Evolutionary conservation across 228 moss, liverwort and hornwort species (phyloP).

Genomic region (Sphagnum magellanicum): DNA sequence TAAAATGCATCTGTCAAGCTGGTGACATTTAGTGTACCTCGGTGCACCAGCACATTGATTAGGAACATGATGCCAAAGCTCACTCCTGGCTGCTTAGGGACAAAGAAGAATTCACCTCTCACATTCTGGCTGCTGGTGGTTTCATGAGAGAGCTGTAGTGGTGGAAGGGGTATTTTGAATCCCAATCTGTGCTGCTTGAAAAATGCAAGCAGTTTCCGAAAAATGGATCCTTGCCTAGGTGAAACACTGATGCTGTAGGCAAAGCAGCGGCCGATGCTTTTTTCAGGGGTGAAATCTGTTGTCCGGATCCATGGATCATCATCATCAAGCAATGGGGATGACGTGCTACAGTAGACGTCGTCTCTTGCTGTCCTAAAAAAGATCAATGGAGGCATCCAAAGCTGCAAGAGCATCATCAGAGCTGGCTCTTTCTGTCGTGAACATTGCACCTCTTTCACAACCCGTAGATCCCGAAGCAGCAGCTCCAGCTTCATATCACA

Average conservation of each 20-base stretch:
- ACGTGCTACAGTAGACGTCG: constrained; percentile 40
- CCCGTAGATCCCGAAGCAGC: constrained; percentile 28
- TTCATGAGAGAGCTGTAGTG: constrained; percentile 11
- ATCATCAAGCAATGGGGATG: constrained; percentile 57
- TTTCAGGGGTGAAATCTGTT: constrained; percentile 48
- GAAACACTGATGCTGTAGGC: constrained; percentile 58
- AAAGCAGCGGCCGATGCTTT: constrained; percentile 66
- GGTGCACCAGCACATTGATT: constrained; percentile 68
- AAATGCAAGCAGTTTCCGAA: constrained; percentile 38
- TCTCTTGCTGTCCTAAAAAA: constrained; percentile 68
- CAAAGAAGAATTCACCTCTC: constrained; percentile 19
- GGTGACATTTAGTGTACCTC: constrained; percentile 42
- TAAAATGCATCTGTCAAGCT: constrained; percentile 51
- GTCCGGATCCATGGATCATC: constrained; percentile 92
- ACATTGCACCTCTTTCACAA: constrained; percentile 38
- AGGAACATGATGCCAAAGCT: constrained; percentile 57
- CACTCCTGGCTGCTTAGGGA: constrained; percentile 15
- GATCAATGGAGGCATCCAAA: constrained; percentile 63
- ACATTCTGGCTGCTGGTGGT: neutral
- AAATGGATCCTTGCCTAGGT: constrained; percentile 41
- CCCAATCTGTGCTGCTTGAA: constrained; percentile 31
- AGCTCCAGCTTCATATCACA: constrained; percentile 74
- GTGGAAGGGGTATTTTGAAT: constrained; percentile 14
- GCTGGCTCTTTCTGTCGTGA: constrained; percentile 22
- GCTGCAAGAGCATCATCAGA: constrained; percentile 51